phyloP scores from a whole-genome alignment of 2,329 filamentous ascomycete species.

The Aspergillus udagawae region DNA sequence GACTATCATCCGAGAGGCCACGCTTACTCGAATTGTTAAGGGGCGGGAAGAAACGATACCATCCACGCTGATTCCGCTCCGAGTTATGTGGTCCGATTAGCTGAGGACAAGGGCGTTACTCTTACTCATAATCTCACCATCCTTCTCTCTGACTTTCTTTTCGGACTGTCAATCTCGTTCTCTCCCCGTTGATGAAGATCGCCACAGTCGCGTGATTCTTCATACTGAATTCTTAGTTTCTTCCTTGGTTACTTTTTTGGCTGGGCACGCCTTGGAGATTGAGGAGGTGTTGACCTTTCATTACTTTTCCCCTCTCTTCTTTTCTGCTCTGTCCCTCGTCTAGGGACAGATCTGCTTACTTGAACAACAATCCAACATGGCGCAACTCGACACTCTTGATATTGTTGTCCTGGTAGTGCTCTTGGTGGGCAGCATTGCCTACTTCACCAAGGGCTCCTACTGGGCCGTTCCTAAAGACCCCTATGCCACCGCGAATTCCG shows the following conservation, averaged over 20 bases:
- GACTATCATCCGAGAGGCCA: neutral
- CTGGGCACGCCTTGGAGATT: neutral
- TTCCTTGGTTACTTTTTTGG: neutral
- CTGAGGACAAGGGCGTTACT: neutral
- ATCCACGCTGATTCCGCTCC: neutral
- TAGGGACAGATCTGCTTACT: conserved; percentile 1
- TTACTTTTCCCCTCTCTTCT: neutral
- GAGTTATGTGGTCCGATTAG: neutral
- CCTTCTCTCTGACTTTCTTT: neutral
- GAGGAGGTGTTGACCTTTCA: neutral
- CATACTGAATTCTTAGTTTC: conserved; percentile 11
- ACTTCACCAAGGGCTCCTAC: conserved; percentile 95
- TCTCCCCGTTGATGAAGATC: neutral
- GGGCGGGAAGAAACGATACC: neutral
- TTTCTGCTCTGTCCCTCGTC: neutral
- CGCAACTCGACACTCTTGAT: conserved; percentile 94
- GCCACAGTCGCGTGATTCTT: neutral
- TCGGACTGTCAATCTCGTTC: neutral
- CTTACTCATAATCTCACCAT: neutral
- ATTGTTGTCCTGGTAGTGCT: conserved; percentile 83
- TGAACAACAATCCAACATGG: conserved; percentile 55
- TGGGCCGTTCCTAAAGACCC: conserved; percentile 81
- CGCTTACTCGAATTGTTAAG: neutral
- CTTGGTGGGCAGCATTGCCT: conserved; percentile 81
- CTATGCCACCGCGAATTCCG: conserved; percentile 66